These are phyloP conservation scores for Podospora pseudoanserina DNA, from an alignment of 495 filamentous ascomycete species.

Conservation along the genomic window DNA sequence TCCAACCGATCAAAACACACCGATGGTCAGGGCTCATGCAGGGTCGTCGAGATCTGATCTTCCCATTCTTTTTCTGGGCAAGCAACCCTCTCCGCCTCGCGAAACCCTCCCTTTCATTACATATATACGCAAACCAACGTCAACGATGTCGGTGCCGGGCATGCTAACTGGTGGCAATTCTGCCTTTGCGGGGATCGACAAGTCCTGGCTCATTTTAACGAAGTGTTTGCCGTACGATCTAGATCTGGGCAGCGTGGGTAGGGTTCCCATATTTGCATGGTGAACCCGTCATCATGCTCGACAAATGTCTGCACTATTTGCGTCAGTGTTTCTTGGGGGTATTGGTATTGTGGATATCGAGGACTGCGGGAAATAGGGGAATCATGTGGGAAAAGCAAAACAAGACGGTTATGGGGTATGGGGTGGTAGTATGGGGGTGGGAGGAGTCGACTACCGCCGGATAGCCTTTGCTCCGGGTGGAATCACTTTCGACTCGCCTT, in stretches of 20 bases:
- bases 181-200: slow-evolving; percentile 14
- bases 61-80: neutral
- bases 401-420: neutral
- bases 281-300: slow-evolving; percentile 43
- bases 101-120: neutral
- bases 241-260: slow-evolving; percentile 34
- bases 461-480: neutral
- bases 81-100: neutral
- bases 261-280: slow-evolving; percentile 49
- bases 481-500: slow-evolving; percentile 29
- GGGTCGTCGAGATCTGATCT: slow-evolving; percentile 2
- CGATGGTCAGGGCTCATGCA: slow-evolving; percentile 5
- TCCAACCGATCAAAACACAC: slow-evolving; percentile 7
- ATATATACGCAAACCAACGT: neutral
- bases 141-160: slow-evolving; percentile 12
- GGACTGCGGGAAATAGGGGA: neutral
- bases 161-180: slow-evolving; percentile 19
- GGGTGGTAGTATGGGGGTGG: neutral
- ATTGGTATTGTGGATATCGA: neutral
- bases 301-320: slow-evolving; percentile 33
- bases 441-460: neutral
- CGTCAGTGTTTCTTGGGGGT: neutral
- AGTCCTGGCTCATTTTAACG: slow-evolving; percentile 20
- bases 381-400: slow-evolving; percentile 1
- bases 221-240: slow-evolving; percentile 34